Base-by-base conservation (phyloP, 1,139 yeast species). In the Debaryomyces subglobosus region DNA sequence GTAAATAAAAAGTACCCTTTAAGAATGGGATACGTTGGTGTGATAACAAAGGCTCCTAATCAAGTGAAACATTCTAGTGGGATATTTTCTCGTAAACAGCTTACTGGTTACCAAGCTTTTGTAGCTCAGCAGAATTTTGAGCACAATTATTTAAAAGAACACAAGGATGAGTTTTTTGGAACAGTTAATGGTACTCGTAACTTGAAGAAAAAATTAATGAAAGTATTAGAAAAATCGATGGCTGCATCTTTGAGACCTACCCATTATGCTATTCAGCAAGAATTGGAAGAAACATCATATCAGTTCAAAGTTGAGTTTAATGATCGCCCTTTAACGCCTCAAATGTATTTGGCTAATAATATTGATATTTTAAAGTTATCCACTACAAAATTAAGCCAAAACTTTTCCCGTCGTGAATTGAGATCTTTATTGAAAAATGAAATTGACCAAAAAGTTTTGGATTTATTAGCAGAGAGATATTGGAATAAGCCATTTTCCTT, bases 11-110 rank as follows among this genome's bases (percentile, higher is more conserved):
- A 86, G 60, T 95, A 94, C 59, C 98, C 99, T 0, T 74, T 95
- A 52, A 84, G 79, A 59, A 89, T 94, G 95, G 99, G 99, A 0
- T 95, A 95, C 63, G 98, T 95, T 30, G 99, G 99, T 46, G 99
- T 95, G 13, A 86, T 95, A 16, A 90, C 98, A 3, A 86, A 83
- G 57, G 80, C 90, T 0, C 96, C 96, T 7, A 60, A 61, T 59
- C 9, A 56, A 59, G 45, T 46, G n/a, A 55, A 58, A 34, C 39
- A 55, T 7, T 56, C 60, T 4, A 43, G 56, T n/a, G 51, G 56
- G 9, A 45, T 80, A 39, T 71, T 72, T 51, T 64, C 73, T 21
- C 65, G 77, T 49, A 71, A 65, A 49, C 56, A 64, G n/a, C 50
- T 69, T 27, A 63, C 77, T 55, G 67, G 78, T 54, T 58, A 75